Conservation (phyloP, 352 stramenopile species). For the Stramenopiles sp. region DNA sequence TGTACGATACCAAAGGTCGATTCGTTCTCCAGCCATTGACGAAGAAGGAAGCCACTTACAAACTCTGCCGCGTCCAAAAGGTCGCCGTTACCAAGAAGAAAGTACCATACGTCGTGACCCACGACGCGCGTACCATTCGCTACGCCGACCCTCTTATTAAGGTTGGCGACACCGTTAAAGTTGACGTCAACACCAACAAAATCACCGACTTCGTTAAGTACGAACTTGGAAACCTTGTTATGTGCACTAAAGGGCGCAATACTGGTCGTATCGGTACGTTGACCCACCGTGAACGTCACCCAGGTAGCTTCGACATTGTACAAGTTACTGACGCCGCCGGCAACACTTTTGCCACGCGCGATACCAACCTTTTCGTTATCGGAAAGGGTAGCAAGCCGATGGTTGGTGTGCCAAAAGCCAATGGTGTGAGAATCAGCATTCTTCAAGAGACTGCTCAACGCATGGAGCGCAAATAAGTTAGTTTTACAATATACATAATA, state of each 20-base stretch:
- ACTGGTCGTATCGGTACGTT: slow-evolving; percentile 85
- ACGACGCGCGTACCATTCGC: slow-evolving; percentile 94
- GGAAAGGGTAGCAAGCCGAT: slow-evolving; percentile 65
- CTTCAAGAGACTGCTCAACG: slow-evolving; percentile 91
- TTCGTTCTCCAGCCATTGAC: slow-evolving; percentile 91
- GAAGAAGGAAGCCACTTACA: slow-evolving; percentile 84
- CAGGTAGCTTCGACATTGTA: slow-evolving; percentile 97
- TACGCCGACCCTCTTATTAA: slow-evolving; percentile 96
- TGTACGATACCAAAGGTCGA: slow-evolving; percentile 96
- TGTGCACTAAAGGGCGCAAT: slow-evolving; percentile 92
- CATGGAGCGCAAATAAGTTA: too few species aligned
- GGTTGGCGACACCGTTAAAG: slow-evolving; percentile 96
- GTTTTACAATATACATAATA: too few species aligned
- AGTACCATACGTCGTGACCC: slow-evolving; percentile 91
- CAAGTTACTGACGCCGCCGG: slow-evolving; percentile 92
- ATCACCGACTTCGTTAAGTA: slow-evolving; percentile 94
- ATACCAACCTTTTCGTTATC: slow-evolving; percentile 92
- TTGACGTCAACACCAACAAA: slow-evolving; percentile 92
- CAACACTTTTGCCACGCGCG: slow-evolving; percentile 88
- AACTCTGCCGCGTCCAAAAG: slow-evolving; percentile 92
- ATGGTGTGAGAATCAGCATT: slow-evolving; percentile 97
- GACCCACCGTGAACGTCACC: slow-evolving; percentile 91
- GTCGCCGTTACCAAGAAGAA: slow-evolving; percentile 85
- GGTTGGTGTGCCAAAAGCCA: slow-evolving; percentile 88
- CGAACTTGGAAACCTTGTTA: slow-evolving; percentile 87